These are phyloP conservation scores for Colletotrichum nymphaeae DNA, from an alignment of 2,329 filamentous ascomycete species.

Conservation along the genomic window DNA sequence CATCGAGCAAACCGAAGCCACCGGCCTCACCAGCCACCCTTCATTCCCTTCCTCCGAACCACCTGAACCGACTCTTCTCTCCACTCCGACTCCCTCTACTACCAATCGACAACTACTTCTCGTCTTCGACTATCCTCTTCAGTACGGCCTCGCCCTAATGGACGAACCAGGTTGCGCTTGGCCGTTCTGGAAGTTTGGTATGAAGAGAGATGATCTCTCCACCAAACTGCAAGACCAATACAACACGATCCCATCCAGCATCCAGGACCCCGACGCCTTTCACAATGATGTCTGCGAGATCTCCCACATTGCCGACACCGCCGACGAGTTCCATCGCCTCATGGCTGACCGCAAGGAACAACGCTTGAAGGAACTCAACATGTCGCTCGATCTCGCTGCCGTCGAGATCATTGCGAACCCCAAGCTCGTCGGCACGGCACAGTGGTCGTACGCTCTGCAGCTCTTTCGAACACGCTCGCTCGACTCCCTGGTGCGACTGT, in stretches of 20 bases:
- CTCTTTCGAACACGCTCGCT: constrained; percentile 69
- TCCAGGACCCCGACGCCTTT: constrained; percentile 71
- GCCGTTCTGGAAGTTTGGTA: constrained; percentile 73
- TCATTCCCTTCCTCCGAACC: constrained; percentile 4
- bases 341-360: constrained; percentile 65
- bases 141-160: constrained; percentile 45
- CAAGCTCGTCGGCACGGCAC: constrained; percentile 66
- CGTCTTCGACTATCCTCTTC: background rate
- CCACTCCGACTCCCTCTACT: background rate
- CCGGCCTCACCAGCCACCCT: constrained; percentile 19
- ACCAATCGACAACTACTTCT: background rate
- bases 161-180: constrained; percentile 65
- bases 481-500: constrained; percentile 70
- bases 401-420: constrained; percentile 72
- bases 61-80: background rate
- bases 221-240: constrained; percentile 69
- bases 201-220: constrained; percentile 69
- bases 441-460: constrained; percentile 69
- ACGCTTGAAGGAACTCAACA: constrained; percentile 65
- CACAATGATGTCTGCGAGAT: constrained; percentile 72
- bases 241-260: constrained; percentile 66
- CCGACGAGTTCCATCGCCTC: constrained; percentile 65
- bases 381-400: constrained; percentile 67
- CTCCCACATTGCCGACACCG: constrained; percentile 60
- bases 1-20: constrained; percentile 17